Base-by-base conservation (phyloP, 2,329 filamentous ascomycete species). In the Rutstroemia sp. region DNA sequence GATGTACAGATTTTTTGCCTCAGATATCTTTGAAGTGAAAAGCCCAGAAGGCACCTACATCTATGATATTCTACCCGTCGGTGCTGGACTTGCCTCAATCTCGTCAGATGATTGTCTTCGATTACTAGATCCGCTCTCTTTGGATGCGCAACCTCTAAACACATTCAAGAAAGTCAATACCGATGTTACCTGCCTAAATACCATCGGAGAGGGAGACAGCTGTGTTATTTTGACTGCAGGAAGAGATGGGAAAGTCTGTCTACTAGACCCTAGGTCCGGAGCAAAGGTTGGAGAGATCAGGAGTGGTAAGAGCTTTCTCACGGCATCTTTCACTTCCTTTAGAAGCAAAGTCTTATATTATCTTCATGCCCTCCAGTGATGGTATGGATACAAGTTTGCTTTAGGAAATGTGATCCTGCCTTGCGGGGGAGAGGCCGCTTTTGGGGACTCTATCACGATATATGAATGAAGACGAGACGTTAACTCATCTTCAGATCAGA, bases 61-160 rank as follows among this genome's bases (percentile, higher is more conserved):
- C 53, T 78, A 76, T 63, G 68, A 73, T 23, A 67, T 78, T 54
- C 67, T 69, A 7, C 62, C 66, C 9, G 48, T 67, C 12, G 56
- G 62, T 9, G 61, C 50, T 27, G 65, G 65, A 16, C 51, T 71
- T 10, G 68, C 64, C 49, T 56, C 81, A 16, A 86, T 87, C 56
- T 80, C 84, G 3, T 89, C 87, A 0, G 85, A 90, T 71, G 82
- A 89, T 70, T 78, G 76, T n/a, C 74, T 92, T 19, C 79, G 81
- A 27, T 71, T 89, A 17, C 79, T 91, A 61, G 78, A 88, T 67
- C 79, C 84, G 0, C 61, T 73, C 1, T 77, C 75, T 23, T 73
- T 91, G 23, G 75, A 75, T 54, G 68, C 74, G 3, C 76, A 80
- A 0, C 77, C 80, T 3, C 62, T 78, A 25, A 73, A 74, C 51